Evolutionary conservation across 345 rosid genomes (phyloP).

Genomic region (Mangifera indica): DNA sequence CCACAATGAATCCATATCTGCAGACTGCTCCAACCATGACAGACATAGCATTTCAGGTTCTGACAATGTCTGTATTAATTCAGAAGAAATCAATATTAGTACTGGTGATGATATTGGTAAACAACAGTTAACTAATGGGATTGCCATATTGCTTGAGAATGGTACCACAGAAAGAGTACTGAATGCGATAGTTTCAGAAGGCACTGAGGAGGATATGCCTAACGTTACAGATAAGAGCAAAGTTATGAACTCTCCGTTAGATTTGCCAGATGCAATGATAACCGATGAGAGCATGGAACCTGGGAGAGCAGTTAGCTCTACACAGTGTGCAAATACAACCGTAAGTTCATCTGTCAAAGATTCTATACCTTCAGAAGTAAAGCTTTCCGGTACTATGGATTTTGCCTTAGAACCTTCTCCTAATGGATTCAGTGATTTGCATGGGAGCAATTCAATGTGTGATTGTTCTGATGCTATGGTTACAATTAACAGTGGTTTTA

Average conservation of each 20-base stretch:
- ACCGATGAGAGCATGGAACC: slow-evolving; percentile 28
- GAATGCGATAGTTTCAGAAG: slow-evolving; percentile 23
- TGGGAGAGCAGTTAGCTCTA: slow-evolving; percentile 28
- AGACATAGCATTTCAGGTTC: slow-evolving; percentile 13
- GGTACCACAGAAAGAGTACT: slow-evolving; percentile 27
- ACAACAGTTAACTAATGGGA: slow-evolving; percentile 27
- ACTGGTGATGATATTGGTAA: slow-evolving; percentile 21
- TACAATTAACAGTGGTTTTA: slow-evolving; percentile 25
- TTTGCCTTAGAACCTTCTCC: slow-evolving; percentile 22
- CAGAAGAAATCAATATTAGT: slow-evolving; percentile 19
- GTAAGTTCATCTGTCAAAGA: slow-evolving; percentile 38
- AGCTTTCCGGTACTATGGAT: slow-evolving; percentile 19
- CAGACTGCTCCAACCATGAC: slow-evolving; percentile 16
- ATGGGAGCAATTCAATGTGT: slow-evolving; percentile 25
- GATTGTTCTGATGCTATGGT: slow-evolving; percentile 28
- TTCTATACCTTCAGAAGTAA: slow-evolving; percentile 29
- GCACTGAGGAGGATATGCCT: slow-evolving; percentile 27
- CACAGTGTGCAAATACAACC: slow-evolving; percentile 34
- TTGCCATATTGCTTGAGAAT: slow-evolving; percentile 26
- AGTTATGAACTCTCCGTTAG: slow-evolving; percentile 28
- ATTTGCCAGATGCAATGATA: slow-evolving; percentile 34
- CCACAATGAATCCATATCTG: slow-evolving; percentile 13
- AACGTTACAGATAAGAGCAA: slow-evolving; percentile 18
- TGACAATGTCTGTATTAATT: slow-evolving; percentile 17
- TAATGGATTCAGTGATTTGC: slow-evolving; percentile 22